Percentiles rank a stretch among this genome's conserved stretches.
phyloP scores from a whole-genome alignment of 2,329 filamentous ascomycete genomes.

The Boeremia lycopersici region DNA sequence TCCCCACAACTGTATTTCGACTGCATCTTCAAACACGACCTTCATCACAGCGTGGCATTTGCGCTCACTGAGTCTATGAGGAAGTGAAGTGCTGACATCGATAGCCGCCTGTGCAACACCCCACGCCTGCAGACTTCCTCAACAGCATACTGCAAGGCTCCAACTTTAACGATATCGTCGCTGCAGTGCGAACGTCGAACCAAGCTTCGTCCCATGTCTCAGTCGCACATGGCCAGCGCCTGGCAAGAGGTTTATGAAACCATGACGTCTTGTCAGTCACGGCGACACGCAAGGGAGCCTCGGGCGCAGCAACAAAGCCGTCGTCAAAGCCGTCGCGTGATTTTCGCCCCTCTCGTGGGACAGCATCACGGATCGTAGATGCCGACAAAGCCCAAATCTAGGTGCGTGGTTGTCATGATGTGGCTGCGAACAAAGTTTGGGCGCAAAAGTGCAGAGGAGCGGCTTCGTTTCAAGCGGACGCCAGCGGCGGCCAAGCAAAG shows the following conservation, averaged over 20 bases:
- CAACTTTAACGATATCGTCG: neutral
- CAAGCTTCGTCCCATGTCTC: slow-evolving; percentile 15
- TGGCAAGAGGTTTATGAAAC: slow-evolving; percentile 6
- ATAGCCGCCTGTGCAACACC: slow-evolving; percentile 1
- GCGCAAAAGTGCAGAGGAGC: neutral
- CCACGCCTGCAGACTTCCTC: neutral
- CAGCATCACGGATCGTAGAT: neutral
- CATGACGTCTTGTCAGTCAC: slow-evolving; percentile 5
- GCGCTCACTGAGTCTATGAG: too few species aligned
- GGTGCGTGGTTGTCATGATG: neutral
- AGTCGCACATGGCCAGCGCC: slow-evolving; percentile 19
- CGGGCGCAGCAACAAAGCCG: neutral
- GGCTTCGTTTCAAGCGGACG: slow-evolving; percentile 6
- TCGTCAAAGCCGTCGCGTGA: slow-evolving; percentile 3
- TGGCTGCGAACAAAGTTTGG: slow-evolving; percentile 4
- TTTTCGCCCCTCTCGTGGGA: neutral
- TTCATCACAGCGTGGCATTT: too few species aligned
- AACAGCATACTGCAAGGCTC: slow-evolving; percentile 17
- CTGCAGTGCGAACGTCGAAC: slow-evolving; percentile 15
- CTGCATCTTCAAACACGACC: neutral
- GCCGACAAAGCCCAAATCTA: neutral
- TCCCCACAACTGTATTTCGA: slow-evolving; percentile 9
- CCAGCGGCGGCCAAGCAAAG: slow-evolving; percentile 1
- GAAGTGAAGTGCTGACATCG: neutral
- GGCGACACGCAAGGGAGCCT: slow-evolving; percentile 3